Evolutionary conservation across 768 basidiomycete species (phyloP).

Genomic region (Terana coerulea): DNA sequence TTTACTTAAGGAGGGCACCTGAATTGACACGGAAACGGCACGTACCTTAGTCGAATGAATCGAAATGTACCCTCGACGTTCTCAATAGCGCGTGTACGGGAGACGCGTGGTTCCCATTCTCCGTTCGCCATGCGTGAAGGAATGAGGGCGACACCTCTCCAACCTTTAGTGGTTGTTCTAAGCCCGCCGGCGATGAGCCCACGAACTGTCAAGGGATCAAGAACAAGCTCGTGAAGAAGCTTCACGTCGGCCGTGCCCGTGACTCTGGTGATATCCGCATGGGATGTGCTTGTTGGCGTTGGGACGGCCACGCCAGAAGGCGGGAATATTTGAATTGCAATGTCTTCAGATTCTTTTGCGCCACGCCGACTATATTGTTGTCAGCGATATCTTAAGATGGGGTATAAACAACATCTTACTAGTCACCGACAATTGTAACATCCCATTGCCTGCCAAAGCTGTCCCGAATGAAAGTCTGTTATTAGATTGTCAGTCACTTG

Average conservation of each 20-base stretch:
- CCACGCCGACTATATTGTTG: neutral
- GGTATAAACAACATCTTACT: slow-evolving; percentile 41
- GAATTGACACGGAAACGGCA: neutral
- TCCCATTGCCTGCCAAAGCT: slow-evolving; percentile 46
- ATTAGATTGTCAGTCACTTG: neutral
- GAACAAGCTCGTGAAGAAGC: neutral
- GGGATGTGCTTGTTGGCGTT: no score
- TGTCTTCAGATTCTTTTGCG: neutral
- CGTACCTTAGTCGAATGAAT: slow-evolving; percentile 24
- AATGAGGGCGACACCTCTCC: neutral
- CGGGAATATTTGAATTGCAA: neutral
- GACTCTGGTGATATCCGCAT: no score
- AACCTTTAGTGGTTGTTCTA: neutral
- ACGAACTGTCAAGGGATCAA: neutral
- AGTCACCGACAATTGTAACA: slow-evolving; percentile 47
- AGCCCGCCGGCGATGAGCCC: neutral
- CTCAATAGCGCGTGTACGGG: slow-evolving; percentile 24
- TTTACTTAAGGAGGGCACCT: neutral
- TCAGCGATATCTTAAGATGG: neutral
- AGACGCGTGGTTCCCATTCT: slow-evolving; percentile 26
- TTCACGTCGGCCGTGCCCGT: neutral
- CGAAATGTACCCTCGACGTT: slow-evolving; percentile 21
- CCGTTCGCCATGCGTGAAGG: slow-evolving; percentile 3
- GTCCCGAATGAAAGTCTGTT: slow-evolving; percentile 38
- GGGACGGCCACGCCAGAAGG: neutral